These are phyloP conservation scores for Magnolia kwangsiensis DNA, from an alignment of 164 flowering plant species.

Conservation along the genomic window DNA sequence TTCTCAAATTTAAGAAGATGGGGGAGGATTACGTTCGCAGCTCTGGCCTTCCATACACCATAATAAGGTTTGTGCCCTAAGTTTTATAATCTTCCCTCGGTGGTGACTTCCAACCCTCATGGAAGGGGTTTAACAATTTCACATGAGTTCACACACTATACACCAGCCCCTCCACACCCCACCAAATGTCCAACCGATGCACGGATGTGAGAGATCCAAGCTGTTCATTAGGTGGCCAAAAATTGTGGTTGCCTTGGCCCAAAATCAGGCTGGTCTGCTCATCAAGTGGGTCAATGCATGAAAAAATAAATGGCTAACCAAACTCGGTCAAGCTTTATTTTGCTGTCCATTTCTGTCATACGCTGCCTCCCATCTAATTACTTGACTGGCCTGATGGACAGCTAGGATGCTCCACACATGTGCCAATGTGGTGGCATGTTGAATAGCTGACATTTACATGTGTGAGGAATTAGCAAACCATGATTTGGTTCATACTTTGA, in stretches of 20 bases:
- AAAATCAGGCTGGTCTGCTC: background rate
- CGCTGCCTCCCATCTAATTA: background rate
- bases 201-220: background rate
- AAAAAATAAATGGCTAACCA: background rate
- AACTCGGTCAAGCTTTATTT: background rate
- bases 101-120: background rate
- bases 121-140: background rate
- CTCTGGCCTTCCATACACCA: conserved; percentile 86
- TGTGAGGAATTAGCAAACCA: background rate
- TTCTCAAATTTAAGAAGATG: conserved; percentile 94
- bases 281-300: background rate
- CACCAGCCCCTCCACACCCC: no score
- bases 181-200: background rate
- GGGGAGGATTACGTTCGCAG: conserved; percentile 84
- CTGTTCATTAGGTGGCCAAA: background rate
- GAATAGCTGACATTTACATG: background rate
- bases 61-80: conserved; percentile 59
- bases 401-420: background rate
- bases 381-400: background rate
- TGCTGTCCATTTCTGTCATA: background rate
- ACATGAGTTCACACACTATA: background rate
- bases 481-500: background rate
- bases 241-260: background rate
- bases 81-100: background rate
- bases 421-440: background rate